Percentiles rank a stretch among this genome's conserved stretches.
These are phyloP conservation scores for Kwoniella sp. DNA, from an alignment of 768 basidiomycete genomes.

Conservation along the genomic window DNA sequence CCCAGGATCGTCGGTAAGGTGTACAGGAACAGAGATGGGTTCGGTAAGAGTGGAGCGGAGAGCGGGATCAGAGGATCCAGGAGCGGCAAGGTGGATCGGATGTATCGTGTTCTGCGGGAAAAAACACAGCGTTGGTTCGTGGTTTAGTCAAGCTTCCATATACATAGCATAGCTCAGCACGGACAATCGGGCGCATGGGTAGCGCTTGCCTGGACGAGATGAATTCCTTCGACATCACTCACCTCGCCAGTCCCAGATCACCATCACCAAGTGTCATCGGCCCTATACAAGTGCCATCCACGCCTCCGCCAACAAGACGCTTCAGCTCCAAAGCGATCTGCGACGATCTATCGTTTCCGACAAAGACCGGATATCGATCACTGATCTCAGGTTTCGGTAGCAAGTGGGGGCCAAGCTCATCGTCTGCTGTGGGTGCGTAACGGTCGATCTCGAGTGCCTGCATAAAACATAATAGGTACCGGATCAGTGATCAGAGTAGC, in stretches of 20 bases:
- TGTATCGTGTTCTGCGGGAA: conserved; percentile 27
- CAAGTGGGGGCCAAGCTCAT: conserved; percentile 35
- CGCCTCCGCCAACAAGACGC: not conserved
- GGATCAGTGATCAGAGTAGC: not conserved
- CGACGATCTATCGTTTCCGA: conserved; percentile 17
- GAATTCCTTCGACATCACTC: conserved; percentile 10
- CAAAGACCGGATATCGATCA: conserved; percentile 28
- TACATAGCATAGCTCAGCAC: conserved; percentile 5
- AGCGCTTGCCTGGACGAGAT: too few relatives aligned
- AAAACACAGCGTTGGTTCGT: too few relatives aligned
- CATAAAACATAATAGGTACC: too few relatives aligned
- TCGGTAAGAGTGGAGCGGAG: conserved; percentile 59
- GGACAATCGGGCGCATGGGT: too few relatives aligned
- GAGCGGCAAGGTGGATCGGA: conserved; percentile 52
- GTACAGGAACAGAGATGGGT: conserved; percentile 64
- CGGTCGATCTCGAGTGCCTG: conserved; percentile 52
- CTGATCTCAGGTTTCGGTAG: conserved; percentile 36
- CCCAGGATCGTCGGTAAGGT: conserved; percentile 69
- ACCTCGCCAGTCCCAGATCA: conserved; percentile 15
- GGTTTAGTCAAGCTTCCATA: conserved; percentile 8
- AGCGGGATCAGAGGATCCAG: conserved; percentile 62
- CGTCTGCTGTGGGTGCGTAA: conserved; percentile 50
- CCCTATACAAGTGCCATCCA: not conserved
- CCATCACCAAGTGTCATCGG: too few relatives aligned
- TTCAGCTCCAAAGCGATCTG: conserved; percentile 19